These are phyloP conservation scores for Tilletia walkeri DNA, from an alignment of 1,284 basidiomycete species.

Conservation along the genomic window DNA sequence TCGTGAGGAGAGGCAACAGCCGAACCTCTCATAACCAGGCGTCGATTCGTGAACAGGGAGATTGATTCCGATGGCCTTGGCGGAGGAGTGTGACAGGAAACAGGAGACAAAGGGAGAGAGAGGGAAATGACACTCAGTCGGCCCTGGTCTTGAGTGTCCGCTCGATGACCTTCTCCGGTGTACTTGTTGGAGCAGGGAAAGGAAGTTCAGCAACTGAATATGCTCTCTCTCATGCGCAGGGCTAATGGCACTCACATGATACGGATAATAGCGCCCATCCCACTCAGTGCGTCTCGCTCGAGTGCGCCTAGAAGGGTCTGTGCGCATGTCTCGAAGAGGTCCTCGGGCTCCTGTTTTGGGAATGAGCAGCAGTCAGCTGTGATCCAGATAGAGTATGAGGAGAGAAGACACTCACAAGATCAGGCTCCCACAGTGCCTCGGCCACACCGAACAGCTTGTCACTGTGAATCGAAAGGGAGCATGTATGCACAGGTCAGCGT, in stretches of 20 bases:
- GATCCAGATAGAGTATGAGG: no score
- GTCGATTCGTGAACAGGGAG: no score
- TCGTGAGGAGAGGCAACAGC: no score
- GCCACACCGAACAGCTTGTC: constrained; percentile 95
- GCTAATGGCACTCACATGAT: constrained; percentile 73
- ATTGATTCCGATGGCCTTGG: no score
- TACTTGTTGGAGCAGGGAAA: constrained; percentile 27
- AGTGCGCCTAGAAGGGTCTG: constrained; percentile 93
- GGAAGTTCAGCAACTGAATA: background rate
- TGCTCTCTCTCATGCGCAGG: no score
- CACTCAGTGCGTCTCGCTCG: constrained; percentile 92
- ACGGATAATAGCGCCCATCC: constrained; percentile 94
- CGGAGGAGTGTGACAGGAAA: no score
- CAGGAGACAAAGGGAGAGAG: no score
- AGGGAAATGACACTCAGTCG: constrained; percentile 24
- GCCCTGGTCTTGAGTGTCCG: constrained; percentile 41
- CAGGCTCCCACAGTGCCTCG: constrained; percentile 97
- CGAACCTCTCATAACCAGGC: no score
- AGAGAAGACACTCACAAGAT: constrained; percentile 62
- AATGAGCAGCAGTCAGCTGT: background rate
- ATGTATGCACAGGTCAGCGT: background rate
- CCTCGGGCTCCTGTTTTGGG: constrained; percentile 71
- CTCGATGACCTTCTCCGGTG: constrained; percentile 54
- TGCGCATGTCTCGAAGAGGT: constrained; percentile 96
- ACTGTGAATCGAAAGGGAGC: constrained; percentile 44